Evolutionary conservation across 345 rosid genomes (phyloP).

Genomic region (Eucalyptus curtisii): DNA sequence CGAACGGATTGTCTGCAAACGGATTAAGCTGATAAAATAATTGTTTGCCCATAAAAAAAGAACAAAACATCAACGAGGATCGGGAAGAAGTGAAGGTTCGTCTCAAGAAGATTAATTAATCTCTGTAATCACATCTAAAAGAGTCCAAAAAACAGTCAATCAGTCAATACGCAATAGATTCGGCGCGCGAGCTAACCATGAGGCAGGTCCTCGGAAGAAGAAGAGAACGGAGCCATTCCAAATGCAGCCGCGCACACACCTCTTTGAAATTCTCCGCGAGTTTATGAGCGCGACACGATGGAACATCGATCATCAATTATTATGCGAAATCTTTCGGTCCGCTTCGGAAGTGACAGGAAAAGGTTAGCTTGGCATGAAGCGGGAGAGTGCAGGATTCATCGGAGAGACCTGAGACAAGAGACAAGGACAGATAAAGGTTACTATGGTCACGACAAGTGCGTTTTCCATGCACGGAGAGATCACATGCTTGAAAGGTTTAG

Average conservation of each 20-base stretch:
- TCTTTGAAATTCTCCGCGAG: not conserved
- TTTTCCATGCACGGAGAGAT: not conserved
- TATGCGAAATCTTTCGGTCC: not conserved
- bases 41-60: not conserved
- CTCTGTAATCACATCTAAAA: not conserved
- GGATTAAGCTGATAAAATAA: not conserved
- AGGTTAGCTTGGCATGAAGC: not conserved
- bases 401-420: not conserved
- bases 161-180: not conserved
- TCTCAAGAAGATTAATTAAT: not conserved
- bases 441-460: not conserved
- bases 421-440: not conserved
- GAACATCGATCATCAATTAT: not conserved
- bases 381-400: not conserved
- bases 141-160: not conserved
- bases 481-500: too few relatives aligned
- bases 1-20: not conserved
- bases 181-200: not conserved
- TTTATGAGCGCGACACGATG: not conserved
- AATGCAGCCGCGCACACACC: not conserved
- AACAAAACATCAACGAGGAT: not conserved
- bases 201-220: not conserved
- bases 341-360: not conserved
- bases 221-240: not conserved
- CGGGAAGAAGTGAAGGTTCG: not conserved